Base-by-base conservation (phyloP, 768 basidiomycete species). In the Amyloporia xantha region DNA sequence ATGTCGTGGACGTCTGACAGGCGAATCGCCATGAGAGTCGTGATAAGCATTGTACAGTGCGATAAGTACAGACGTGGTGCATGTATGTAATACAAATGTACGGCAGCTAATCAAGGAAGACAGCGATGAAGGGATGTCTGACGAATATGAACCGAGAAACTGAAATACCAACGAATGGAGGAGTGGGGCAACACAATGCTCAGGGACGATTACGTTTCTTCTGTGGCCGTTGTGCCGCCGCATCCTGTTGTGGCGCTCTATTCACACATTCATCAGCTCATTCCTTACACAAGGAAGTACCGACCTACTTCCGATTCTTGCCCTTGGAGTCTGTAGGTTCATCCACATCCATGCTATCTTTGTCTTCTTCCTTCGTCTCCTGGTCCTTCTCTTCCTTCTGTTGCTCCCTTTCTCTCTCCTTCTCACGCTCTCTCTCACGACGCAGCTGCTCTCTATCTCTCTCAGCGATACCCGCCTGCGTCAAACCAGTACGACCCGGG, bases 341-440 rank as follows among this genome's bases (percentile, higher is more conserved):
- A 51, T 86, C 84, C 1, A 86, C 71, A 56, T 86, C 84, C 84
- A 86, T 86, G 30, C 59, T 71, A 57, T 66, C 76, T 48, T 56
- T 51, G 28, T 57, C 54, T 30, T 57, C 53, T 20, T 61, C 56
- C 27, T 54, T 50, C 19, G 23, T 33, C 15, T 54, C 56, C 25
- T 41, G n/a, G 6, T 42, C 47, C 21, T 53, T 51, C 50, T 54
- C 48, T 24, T 50, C 44, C 41, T 35, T 41, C 25, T 51, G 52
- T 41, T 38, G 15, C 44, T 53, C 50, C 36, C 51, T 50, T 37
- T 57, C 47, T n/a, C n/a, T n/a, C 23, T 38, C 48, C 26, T 41
- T 28, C 21, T 49, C 50, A 12, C 49, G 25, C 44, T 50, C 50
- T 23, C 49, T 44, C 23, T 51, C 47, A 39, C 48, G 38, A 26